Evolutionary conservation across 352 stramenopile species (phyloP), one percentile per base, ranked within the genome.

Genomic region (Thraustotheca clavata): DNA sequence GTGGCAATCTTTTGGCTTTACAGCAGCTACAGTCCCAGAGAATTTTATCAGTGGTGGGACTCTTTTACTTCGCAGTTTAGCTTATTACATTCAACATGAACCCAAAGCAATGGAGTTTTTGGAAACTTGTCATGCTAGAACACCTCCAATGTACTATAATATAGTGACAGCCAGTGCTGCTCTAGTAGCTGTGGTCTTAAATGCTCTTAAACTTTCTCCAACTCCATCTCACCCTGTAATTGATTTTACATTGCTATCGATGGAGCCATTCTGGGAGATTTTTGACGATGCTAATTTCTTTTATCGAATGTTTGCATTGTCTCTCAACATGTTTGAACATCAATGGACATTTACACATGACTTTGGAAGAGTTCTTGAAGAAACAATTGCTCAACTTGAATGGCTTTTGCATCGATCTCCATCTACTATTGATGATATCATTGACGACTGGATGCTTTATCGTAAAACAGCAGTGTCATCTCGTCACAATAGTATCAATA

Each of bases 31-130:
- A 3, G 70, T 91, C 12, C 67, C 89, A 29, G 72, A 73, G 12
- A 94, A 94, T 68, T 94, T 94, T 67, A 72, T 88, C 4, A 84
- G 87, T 29, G 82, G 84, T 16, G 84, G 84, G 6, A 78, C 89
- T 7, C 43, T 94, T 46, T 61, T 94, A 48, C 67, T 91, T 7
- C 75, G 76, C 57, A 76, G 71, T 3, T 67, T 94, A 24, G 71
- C 76, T 4, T 83, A 88, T 55, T 81, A 86, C 72, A 43, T 91
- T 43, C 79, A 90, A 46, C 80, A 70, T 61, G 71, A 90, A 33
- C 60, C 62, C 4, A 57, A 33, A 57, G 67, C 33, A 5, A 14
- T 18, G 26, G 29, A 62, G 43, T 9, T 20, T 18, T 52, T 52
- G 2, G 43, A 24, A 31, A 2, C 43, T 24, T 52, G 43, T 31